These are phyloP conservation scores for Salvia miltiorrhiza DNA, from an alignment of 257 asterid genomes.

Conservation along the genomic window DNA sequence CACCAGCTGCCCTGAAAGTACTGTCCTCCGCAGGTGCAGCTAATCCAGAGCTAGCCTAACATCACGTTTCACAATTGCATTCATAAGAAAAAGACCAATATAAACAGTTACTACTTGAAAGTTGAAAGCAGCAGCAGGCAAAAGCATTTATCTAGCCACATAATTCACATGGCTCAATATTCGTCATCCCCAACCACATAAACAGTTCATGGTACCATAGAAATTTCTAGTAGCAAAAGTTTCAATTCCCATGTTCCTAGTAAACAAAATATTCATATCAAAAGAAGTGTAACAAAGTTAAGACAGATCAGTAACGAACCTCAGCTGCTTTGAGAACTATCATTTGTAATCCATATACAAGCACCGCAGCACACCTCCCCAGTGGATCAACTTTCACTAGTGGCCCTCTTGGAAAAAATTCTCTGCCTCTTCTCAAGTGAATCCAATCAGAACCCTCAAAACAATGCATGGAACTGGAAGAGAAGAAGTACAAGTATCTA, in stretches of 20 bases:
- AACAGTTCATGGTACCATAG: neutral
- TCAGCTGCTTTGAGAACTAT: slow-evolving; percentile 92
- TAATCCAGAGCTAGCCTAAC: slow-evolving; percentile 84
- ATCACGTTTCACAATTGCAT: slow-evolving; percentile 32
- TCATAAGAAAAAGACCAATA: slow-evolving; percentile 13
- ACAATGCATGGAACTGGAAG: slow-evolving; percentile 95
- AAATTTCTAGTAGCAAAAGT: neutral
- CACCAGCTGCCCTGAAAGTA: slow-evolving; percentile 53
- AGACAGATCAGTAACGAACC: slow-evolving; percentile 43
- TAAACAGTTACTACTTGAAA: slow-evolving; percentile 5
- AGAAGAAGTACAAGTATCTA: slow-evolving; percentile 18
- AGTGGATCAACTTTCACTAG: slow-evolving; percentile 84
- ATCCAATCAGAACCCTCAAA: slow-evolving; percentile 98
- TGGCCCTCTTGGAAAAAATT: slow-evolving; percentile 81
- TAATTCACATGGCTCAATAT: slow-evolving; percentile 17
- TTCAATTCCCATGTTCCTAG: neutral
- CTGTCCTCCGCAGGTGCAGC: slow-evolving; percentile 78
- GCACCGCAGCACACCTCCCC: slow-evolving; percentile 92
- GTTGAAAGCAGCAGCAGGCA: slow-evolving; percentile 15
- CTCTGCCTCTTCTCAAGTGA: slow-evolving; percentile 86
- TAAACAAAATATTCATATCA: neutral
- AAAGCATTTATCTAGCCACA: slow-evolving; percentile 20
- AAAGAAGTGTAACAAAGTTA: slow-evolving; percentile 3
- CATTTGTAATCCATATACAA: slow-evolving; percentile 85
- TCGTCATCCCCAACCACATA: slow-evolving; percentile 21